Evolutionary conservation across 805 yeast genomes (phyloP), one percentile per base, ranked within the genome.

Genomic region (Wickerhamiella vanderwaltii): DNA sequence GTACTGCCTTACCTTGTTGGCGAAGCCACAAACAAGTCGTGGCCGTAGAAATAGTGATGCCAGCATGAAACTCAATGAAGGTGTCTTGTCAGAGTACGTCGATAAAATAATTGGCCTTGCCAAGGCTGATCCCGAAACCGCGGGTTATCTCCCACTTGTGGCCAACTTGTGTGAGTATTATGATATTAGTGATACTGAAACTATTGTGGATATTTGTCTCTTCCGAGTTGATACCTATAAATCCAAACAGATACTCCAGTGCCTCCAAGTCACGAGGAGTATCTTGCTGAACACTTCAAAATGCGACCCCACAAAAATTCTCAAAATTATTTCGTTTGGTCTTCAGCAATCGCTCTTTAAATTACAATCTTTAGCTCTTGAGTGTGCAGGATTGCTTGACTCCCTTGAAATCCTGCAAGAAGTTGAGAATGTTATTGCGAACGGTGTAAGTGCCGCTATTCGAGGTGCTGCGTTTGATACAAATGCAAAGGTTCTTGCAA

Each of bases 21-120:
- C 33, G 12, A 34, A 11, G 12, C 38, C 38, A 3, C 9, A 7
- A 7, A n/a, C 6, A 9, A 15, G 20, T 7, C 23, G 35, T 7
- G 24, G n/a, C 6, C 41, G 41, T 23, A 29, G 35, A 11, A 24
- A 31, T 11, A 37, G 41, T 22, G 41, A 37, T 15, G 41, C 35
- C 16, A 20, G 29, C 6, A 37, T 37, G 41, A 9, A 9, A 9
- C 6, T n/a, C 11, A 30, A 15, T 17, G 23, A n/a, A 12, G 41
- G 29, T 7, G 29, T 25, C 7, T 16, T 37, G 6, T 16, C 13
- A 6, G 32, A 29, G 4, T 25, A 26, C n/a, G 15, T 30, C 4
- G 35, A 19, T 4, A 28, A 20, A 16, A 19, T 37, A 4, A 13
- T 37, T 16, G 24, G 23, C 23, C 35, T 29, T 9, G 34, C 41